Evolutionary conservation across 2,329 filamentous ascomycete species (phyloP).

Genomic region (Helotiales sp.): DNA sequence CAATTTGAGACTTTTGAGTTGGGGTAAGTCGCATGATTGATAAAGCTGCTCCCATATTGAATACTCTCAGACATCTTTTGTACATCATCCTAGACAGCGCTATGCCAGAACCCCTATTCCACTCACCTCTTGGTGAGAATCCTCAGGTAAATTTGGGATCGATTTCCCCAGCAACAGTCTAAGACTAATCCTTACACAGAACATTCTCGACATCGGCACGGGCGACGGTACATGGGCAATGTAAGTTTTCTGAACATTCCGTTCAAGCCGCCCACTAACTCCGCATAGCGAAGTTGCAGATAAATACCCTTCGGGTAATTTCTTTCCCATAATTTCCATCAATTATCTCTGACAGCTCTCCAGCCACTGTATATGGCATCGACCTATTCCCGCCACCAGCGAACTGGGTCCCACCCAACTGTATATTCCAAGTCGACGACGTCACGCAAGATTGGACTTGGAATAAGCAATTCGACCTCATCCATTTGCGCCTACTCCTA

Average conservation of each 20-base stretch:
- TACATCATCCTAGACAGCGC: background rate
- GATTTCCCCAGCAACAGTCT: background rate
- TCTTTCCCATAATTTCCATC: too few species aligned
- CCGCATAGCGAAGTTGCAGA: background rate
- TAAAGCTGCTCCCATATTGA: background rate
- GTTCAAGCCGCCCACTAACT: background rate
- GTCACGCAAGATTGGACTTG: constrained; percentile 53
- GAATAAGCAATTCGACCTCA: constrained; percentile 52
- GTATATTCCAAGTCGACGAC: constrained; percentile 58
- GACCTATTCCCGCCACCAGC: constrained; percentile 8
- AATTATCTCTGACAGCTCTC: background rate
- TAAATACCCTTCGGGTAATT: constrained; percentile 4
- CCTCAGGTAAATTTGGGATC: constrained; percentile 2
- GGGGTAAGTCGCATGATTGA: background rate
- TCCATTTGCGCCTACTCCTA: constrained; percentile 52
- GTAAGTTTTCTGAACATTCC: background rate
- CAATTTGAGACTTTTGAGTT: constrained; percentile 4
- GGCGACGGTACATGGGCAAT: constrained; percentile 7
- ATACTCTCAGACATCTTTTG: background rate
- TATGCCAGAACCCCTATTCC: constrained; percentile 8
- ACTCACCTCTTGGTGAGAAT: background rate
- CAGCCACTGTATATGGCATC: background rate
- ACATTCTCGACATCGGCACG: constrained; percentile 1
- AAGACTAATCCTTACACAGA: background rate
- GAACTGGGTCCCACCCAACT: constrained; percentile 49